Evolutionary conservation across 2,329 filamentous ascomycete genomes (phyloP).

Genomic region (Coleophoma crateriformis): DNA sequence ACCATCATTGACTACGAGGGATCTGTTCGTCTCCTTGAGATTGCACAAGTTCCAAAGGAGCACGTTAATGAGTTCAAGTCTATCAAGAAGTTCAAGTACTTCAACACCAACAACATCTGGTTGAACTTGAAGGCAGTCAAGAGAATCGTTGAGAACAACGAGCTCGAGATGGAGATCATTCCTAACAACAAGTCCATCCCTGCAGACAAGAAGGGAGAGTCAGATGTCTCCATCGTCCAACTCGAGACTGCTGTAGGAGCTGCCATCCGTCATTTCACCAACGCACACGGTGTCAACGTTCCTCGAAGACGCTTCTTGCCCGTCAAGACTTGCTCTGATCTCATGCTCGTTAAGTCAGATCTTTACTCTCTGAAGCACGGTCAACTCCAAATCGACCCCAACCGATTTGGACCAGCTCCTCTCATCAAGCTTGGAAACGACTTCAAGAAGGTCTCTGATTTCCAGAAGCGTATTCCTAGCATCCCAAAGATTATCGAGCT

Average conservation of each 20-base stretch:
- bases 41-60: constrained; percentile 98
- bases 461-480: constrained; percentile 80
- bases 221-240: constrained; percentile 94
- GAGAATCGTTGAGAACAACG: constrained; percentile 96
- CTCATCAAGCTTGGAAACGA: constrained; percentile 98
- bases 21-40: constrained; percentile 92
- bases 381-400: constrained; percentile 93
- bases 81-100: constrained; percentile 99
- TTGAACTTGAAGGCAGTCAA: constrained; percentile 97
- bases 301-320: constrained; percentile 96
- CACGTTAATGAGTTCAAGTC: constrained; percentile 99
- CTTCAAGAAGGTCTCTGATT: constrained; percentile 99
- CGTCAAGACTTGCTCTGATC: constrained; percentile 98
- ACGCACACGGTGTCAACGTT: constrained; percentile 98
- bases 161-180: constrained; percentile 99
- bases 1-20: constrained; percentile 99
- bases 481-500: constrained; percentile 90
- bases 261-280: constrained; percentile 97
- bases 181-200: constrained; percentile 98
- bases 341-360: constrained; percentile 99
- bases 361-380: constrained; percentile 98
- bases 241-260: constrained; percentile 98
- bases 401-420: constrained; percentile 91
- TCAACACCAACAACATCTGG: constrained; percentile 99
- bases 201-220: constrained; percentile 99